Evolutionary conservation across 1,284 basidiomycete species (phyloP).

Genomic region (Trichosporon sp.): DNA sequence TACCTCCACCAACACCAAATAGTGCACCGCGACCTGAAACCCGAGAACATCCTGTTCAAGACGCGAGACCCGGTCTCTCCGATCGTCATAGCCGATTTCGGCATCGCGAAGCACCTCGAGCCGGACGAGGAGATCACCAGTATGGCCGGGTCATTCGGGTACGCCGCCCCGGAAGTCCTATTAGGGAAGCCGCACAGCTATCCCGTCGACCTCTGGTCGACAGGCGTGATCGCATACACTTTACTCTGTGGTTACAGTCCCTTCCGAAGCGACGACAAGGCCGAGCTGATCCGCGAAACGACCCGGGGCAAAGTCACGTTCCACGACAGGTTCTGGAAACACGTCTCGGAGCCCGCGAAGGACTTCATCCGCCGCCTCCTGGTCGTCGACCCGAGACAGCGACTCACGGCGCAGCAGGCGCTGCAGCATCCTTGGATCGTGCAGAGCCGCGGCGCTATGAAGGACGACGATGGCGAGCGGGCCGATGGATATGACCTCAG

Average conservation of each 20-base stretch:
- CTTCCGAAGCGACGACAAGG: conserved; percentile 76
- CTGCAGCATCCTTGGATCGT: conserved; percentile 55
- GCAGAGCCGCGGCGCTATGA: conserved; percentile 1
- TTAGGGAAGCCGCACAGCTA: conserved; percentile 78
- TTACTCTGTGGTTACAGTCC: conserved; percentile 88
- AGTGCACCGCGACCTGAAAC: conserved; percentile 89
- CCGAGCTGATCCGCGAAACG: conserved; percentile 73
- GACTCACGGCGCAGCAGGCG: conserved; percentile 71
- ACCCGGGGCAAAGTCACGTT: conserved; percentile 78
- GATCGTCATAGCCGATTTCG: conserved; percentile 92
- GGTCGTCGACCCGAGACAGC: conserved; percentile 63
- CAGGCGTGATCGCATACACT: conserved; percentile 90
- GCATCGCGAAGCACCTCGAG: conserved; percentile 86
- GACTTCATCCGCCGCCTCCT: conserved; percentile 73
- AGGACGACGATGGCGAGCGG: background rate
- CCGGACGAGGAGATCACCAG: conserved; percentile 71
- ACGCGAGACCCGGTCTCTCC: conserved; percentile 65
- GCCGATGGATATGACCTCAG: conserved; percentile 64
- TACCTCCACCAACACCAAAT: conserved; percentile 83
- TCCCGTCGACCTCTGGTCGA: conserved; percentile 88
- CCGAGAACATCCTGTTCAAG: conserved; percentile 90
- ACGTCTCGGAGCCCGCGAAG: conserved; percentile 51
- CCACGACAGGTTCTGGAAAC: conserved; percentile 90
- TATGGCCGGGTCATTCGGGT: conserved; percentile 85
- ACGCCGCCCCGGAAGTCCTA: conserved; percentile 90